Evolutionary conservation across 306 rosid genomes (phyloP).

Genomic region (Prunus salicina): DNA sequence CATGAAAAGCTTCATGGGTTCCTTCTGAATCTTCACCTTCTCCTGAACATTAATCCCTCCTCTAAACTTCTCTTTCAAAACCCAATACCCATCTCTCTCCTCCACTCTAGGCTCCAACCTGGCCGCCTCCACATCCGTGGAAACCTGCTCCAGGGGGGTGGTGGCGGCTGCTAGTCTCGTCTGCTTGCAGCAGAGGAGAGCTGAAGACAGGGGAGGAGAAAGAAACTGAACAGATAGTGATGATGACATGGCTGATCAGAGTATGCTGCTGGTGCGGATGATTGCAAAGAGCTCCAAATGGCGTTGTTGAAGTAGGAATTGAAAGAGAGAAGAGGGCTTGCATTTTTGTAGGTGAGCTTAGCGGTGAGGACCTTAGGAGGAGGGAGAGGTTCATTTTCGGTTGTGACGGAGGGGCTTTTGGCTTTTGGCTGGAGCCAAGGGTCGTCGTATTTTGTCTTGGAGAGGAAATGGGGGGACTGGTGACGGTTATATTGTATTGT

Average conservation of each 20-base stretch:
- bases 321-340: constrained; percentile 12
- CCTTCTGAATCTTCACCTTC: constrained; percentile 72
- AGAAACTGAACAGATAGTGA: constrained; percentile 58
- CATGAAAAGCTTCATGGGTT: constrained; percentile 87
- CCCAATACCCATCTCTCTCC: constrained; percentile 70
- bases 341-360: constrained; percentile 56
- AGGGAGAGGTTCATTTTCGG: constrained; percentile 32
- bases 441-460: constrained; percentile 22
- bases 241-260: constrained; percentile 40
- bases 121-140: constrained; percentile 28
- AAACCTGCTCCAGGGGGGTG: constrained; percentile 30
- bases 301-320: background rate
- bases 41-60: constrained; percentile 72
- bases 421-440: constrained; percentile 63
- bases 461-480: background rate
- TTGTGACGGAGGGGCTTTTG: background rate
- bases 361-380: constrained; percentile 40
- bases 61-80: constrained; percentile 73
- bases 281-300: constrained; percentile 1
- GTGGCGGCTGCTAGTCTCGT: constrained; percentile 44
- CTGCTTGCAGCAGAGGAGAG: constrained; percentile 23
- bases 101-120: constrained; percentile 84
- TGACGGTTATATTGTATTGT: background rate
- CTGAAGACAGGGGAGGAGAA: constrained; percentile 34
- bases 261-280: background rate